phyloP scores from a whole-genome alignment of 495 filamentous ascomycete genomes.

The Corynascus novoguineensis region DNA sequence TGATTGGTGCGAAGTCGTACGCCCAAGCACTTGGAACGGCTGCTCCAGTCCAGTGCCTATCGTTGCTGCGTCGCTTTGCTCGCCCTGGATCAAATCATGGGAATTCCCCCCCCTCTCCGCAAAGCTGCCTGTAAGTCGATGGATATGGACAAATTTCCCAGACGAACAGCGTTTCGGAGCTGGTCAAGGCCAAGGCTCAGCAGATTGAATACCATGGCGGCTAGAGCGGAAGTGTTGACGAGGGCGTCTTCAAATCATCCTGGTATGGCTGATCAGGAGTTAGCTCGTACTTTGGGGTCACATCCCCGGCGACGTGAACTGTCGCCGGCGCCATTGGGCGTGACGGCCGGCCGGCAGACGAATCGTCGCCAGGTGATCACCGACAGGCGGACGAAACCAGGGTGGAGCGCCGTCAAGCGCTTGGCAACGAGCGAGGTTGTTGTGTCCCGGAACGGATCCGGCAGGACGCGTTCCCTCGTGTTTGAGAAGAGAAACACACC shows the following conservation, averaged over 20 bases:
- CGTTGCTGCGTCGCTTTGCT: not conserved
- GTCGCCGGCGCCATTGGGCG: slow-evolving; percentile 22
- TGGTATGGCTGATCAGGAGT: slow-evolving; percentile 3
- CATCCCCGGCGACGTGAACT: slow-evolving; percentile 18
- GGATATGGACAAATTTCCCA: no score
- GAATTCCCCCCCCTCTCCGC: not conserved
- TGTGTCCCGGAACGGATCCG: slow-evolving; percentile 17
- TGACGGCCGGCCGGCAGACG: slow-evolving; percentile 4
- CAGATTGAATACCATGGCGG: not conserved
- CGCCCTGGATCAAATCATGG: not conserved
- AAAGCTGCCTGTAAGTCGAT: no score
- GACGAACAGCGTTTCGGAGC: not conserved
- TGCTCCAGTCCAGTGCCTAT: slow-evolving; percentile 14
- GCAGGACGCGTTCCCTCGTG: slow-evolving; percentile 31
- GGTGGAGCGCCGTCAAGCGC: slow-evolving; percentile 1
- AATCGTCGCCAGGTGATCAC: slow-evolving; percentile 4
- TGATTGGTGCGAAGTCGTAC: slow-evolving; percentile 22
- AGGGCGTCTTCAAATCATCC: not conserved
- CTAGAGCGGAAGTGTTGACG: slow-evolving; percentile 3
- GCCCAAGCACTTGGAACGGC: slow-evolving; percentile 15
- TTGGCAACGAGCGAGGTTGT: not conserved
- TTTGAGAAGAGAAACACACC: slow-evolving; percentile 32
- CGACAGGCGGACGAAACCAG: slow-evolving; percentile 8
- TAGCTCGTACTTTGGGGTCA: not conserved
- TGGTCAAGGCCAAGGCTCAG: not conserved